Evolutionary conservation across 2,329 filamentous ascomycete species (phyloP), one percentile per base, ranked within the genome.

Genomic region (Thermothelomyces thermophilus): DNA sequence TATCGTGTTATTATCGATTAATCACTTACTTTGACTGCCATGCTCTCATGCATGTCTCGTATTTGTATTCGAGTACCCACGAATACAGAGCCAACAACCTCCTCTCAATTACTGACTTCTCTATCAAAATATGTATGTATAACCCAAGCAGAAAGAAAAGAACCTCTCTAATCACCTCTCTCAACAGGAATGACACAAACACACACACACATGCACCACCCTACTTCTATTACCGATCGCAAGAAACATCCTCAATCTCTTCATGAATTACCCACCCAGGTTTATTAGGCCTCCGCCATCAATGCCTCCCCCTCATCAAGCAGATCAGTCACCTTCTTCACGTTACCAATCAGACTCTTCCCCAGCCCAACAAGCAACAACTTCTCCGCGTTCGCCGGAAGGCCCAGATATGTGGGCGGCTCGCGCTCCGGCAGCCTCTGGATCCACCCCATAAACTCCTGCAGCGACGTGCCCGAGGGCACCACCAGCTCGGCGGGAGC

Each of bases 351-450:
- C 79, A 96, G 83, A 62, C 84, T 87, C 63, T 81, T 80, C 37
- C 91, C 94, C 62, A 95, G 83, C 2, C 88, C 90, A 13, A 95
- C 87, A 28, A 98, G 76, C 60, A 98, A 69, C 64, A 98, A 66
- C 71, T 97, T 98, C 81, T 98, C 93, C 17, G 93, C 93, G 66
- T 98, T 96, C 24, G 89, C 88, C 31, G 93, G 93, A 58, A 98
- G 70, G 19, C 93, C 94, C 14, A 98, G 76, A 65, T 95, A 98
- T 1, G 90, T 95, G 4, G 93, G 93, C 24, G 94, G 94, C 68
- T 98, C 93, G 61, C 93, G 83, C 75, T 98, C 93, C 0, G 93
- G 93, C 54, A 98, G 74, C 53, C 81, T 82, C 61, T 95, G 87
- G 54, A 98, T 88, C 94, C 94, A 98, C 33, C 78, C 76, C 68